A percentile compares a stretch with the other conserved stretches of the same genome.
phyloP scores from a whole-genome alignment of 768 basidiomycete species.

The Xerocomus brunneocitrinus region DNA sequence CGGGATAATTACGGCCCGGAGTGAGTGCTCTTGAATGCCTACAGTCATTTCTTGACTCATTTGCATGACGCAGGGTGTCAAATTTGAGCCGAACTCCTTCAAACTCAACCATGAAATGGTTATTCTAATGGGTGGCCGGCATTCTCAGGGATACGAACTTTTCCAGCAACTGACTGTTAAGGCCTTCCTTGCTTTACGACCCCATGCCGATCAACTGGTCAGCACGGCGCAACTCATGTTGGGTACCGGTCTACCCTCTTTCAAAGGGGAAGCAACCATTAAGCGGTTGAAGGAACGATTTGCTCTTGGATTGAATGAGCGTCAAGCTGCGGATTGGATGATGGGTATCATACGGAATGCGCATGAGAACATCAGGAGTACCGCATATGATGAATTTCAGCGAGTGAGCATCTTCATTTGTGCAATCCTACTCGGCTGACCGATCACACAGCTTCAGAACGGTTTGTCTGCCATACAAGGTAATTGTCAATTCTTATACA shows the following conservation, averaged over 20 bases:
- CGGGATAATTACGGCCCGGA: constrained; percentile 48
- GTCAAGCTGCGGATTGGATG: constrained; percentile 94
- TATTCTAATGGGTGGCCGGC: constrained; percentile 90
- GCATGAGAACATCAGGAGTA: constrained; percentile 90
- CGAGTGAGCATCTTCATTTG: constrained; percentile 45
- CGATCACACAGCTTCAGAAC: constrained; percentile 41
- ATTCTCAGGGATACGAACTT: constrained; percentile 90
- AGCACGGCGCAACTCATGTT: constrained; percentile 91
- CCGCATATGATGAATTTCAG: constrained; percentile 95
- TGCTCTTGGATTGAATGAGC: constrained; percentile 73
- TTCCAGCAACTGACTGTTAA: constrained; percentile 94
- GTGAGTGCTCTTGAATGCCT: constrained; percentile 33
- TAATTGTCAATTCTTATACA: background rate
- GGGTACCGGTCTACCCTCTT: constrained; percentile 89
- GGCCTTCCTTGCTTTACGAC: constrained; percentile 95
- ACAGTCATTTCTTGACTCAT: constrained; percentile 4
- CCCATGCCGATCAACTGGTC: constrained; percentile 86
- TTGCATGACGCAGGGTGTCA: constrained; percentile 67
- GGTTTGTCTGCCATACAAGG: constrained; percentile 29
- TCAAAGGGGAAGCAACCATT: constrained; percentile 95
- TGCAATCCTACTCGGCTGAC: constrained; percentile 3
- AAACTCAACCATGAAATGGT: constrained; percentile 99
- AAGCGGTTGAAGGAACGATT: constrained; percentile 84
- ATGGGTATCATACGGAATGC: constrained; percentile 84
- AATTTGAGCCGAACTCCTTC: constrained; percentile 98